phyloP scores from a whole-genome alignment of 2,329 filamentous ascomycete genomes.

The Dichotomopilus funicola region DNA sequence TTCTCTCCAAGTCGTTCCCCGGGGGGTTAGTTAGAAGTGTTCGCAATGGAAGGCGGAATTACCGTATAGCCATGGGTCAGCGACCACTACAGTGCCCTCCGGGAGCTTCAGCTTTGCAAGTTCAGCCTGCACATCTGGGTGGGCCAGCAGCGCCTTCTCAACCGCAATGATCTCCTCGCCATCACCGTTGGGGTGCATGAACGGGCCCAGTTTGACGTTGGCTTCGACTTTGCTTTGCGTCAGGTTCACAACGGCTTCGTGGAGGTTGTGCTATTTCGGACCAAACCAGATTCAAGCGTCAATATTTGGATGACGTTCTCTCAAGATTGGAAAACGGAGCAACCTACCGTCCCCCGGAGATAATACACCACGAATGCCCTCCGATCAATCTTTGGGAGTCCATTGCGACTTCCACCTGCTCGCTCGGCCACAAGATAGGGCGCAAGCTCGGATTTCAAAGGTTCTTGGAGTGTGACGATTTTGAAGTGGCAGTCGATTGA shows the following conservation, averaged over 20 bases:
- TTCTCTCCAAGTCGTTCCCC: neutral
- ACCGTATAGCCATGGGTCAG: constrained; percentile 62
- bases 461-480: constrained; percentile 52
- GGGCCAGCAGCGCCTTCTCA: constrained; percentile 48
- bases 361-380: constrained; percentile 53
- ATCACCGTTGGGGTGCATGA: constrained; percentile 53
- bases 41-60: neutral
- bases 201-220: constrained; percentile 52
- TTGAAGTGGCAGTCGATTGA: constrained; percentile 56
- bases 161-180: constrained; percentile 53
- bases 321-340: neutral
- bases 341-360: constrained; percentile 50
- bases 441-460: constrained; percentile 45
- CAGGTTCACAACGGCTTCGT: constrained; percentile 52
- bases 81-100: constrained; percentile 50
- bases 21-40: too few species aligned
- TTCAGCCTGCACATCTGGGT: constrained; percentile 52
- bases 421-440: constrained; percentile 46
- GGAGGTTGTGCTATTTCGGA: constrained; percentile 48
- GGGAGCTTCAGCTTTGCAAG: constrained; percentile 57
- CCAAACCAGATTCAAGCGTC: neutral
- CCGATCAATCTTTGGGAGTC: constrained; percentile 34
- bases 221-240: constrained; percentile 43
- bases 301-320: neutral
- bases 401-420: constrained; percentile 32